These are phyloP conservation scores for Candida palmyrensis DNA, from an alignment of 805 yeast species.

Conservation along the genomic window DNA sequence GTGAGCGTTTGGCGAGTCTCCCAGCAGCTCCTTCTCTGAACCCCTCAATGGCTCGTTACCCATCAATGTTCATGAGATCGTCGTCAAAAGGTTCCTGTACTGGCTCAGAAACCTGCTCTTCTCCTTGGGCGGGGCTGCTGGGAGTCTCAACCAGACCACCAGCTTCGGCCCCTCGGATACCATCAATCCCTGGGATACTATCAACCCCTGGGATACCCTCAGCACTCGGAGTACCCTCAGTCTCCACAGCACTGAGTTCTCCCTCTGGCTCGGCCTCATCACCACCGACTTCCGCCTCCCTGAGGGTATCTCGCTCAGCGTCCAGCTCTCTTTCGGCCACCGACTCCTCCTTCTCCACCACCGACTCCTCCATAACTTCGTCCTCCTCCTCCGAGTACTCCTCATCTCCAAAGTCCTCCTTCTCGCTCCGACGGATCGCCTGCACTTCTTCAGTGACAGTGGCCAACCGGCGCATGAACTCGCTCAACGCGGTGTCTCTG, in stretches of 20 bases:
- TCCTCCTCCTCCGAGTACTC: conserved; percentile 15
- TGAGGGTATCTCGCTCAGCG: conserved; percentile 5
- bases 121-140: not conserved
- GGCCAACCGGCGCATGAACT: conserved; percentile 24
- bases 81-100: conserved; percentile 5
- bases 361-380: conserved; percentile 5
- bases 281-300: conserved; percentile 4
- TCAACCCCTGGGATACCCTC: too few species aligned
- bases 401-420: conserved; percentile 21
- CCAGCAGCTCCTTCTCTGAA: too few species aligned
- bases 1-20: too few species aligned
- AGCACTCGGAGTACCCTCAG: not conserved
- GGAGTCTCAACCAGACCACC: too few species aligned
- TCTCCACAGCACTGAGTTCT: not conserved
- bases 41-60: too few species aligned
- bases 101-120: not conserved
- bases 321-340: too few species aligned
- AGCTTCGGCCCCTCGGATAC: not conserved
- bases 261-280: not conserved
- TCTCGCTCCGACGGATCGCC: conserved; percentile 22
- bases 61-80: conserved; percentile 9
- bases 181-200: too few species aligned
- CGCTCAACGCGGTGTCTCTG: conserved; percentile 24
- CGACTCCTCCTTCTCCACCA: too few species aligned
- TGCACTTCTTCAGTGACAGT: conserved; percentile 23